Evolutionary conservation across 2,329 filamentous ascomycete genomes (phyloP).

Genomic region (Sporothrix schenckii): DNA sequence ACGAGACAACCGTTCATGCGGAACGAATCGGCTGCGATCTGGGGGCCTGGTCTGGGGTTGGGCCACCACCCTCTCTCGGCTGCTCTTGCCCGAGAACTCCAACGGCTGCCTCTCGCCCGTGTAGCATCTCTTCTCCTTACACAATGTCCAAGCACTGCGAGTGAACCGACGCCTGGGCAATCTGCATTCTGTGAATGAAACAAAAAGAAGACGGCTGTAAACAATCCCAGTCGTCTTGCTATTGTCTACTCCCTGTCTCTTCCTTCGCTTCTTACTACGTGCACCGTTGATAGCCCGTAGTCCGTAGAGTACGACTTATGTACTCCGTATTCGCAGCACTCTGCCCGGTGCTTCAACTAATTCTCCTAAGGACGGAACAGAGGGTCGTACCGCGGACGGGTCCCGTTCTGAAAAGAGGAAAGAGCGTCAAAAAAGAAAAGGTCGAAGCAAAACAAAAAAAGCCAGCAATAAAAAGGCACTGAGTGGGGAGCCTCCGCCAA

Average conservation of each 20-base stretch:
- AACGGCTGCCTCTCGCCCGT: background rate
- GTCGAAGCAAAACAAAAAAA: background rate
- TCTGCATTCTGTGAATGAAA: slow-evolving; percentile 3
- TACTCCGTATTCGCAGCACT: background rate
- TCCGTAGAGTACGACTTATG: no score
- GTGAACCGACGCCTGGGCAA: background rate
- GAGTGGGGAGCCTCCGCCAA: no score
- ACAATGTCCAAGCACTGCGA: no score
- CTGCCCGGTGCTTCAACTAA: background rate
- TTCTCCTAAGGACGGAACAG: background rate
- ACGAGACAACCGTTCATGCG: background rate
- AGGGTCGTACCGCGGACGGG: slow-evolving; percentile 23
- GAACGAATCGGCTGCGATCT: slow-evolving; percentile 3
- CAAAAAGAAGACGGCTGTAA: slow-evolving; percentile 1
- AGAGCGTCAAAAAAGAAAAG: background rate
- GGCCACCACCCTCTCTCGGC: background rate
- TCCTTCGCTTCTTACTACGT: no score
- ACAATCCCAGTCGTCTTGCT: no score
- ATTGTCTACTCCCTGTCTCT: background rate
- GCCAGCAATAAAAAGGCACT: no score
- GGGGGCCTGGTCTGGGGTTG: background rate
- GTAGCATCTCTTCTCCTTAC: no score
- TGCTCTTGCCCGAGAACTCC: slow-evolving; percentile 17
- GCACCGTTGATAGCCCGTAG: no score
- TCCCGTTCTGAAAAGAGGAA: background rate